These are phyloP conservation scores for Plantago lanceolata DNA, from an alignment of 305 asterid genomes.

Conservation along the genomic window DNA sequence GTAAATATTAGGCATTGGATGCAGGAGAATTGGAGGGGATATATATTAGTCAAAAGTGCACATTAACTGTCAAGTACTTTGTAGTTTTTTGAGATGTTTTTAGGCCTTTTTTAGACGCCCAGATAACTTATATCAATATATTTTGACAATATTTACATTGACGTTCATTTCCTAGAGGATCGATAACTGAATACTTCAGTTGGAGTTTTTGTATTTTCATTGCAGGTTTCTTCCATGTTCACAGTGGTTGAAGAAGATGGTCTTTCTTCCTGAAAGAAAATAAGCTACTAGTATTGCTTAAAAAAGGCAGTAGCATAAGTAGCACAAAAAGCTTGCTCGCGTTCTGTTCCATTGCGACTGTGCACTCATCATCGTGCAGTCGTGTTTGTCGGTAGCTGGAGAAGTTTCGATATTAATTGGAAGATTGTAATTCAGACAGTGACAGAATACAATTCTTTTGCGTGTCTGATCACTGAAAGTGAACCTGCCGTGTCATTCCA, in stretches of 20 bases:
- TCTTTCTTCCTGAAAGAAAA: constrained; percentile 42
- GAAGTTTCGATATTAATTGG: constrained; percentile 35
- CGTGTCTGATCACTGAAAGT: constrained; percentile 67
- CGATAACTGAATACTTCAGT: constrained; percentile 37
- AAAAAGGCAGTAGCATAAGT: not conserved
- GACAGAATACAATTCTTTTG: constrained; percentile 74
- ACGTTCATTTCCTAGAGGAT: too few relatives aligned
- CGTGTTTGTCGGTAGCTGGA: constrained; percentile 30
- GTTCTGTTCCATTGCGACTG: constrained; percentile 29
- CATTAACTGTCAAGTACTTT: not conserved
- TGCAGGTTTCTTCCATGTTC: constrained; percentile 34
- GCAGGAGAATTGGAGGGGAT: not conserved
- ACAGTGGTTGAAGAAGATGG: constrained; percentile 34
- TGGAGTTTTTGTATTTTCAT: constrained; percentile 29
- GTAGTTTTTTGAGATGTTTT: not conserved
- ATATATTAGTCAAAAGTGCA: not conserved
- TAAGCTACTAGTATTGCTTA: not conserved
- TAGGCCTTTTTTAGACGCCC: not conserved
- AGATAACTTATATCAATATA: not conserved
- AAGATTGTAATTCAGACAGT: constrained; percentile 41
- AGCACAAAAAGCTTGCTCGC: constrained; percentile 29
- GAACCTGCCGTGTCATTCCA: too few relatives aligned
- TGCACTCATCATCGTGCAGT: constrained; percentile 38
- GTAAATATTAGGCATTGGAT: constrained; percentile 15
- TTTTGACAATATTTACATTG: not conserved